These are phyloP conservation scores for Trypethelium eluteriae DNA, from an alignment of 495 filamentous ascomycete species.

Conservation along the genomic window DNA sequence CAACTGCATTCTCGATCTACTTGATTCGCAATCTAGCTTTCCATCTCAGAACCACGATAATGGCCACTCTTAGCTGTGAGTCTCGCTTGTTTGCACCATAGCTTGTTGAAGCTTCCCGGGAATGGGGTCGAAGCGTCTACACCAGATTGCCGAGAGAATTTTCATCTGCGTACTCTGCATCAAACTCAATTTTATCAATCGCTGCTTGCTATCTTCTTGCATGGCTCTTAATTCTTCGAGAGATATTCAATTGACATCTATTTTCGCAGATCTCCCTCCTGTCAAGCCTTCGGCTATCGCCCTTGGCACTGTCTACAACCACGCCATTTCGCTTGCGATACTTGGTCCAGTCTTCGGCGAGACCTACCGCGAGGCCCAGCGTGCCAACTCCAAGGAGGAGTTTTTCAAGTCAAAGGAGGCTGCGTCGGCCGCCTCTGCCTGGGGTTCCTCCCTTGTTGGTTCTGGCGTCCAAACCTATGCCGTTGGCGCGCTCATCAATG, in stretches of 20 bases:
- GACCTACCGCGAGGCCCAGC: slow-evolving; percentile 87
- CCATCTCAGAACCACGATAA: slow-evolving; percentile 23
- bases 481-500: slow-evolving; percentile 90
- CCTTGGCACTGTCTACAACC: slow-evolving; percentile 90
- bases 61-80: slow-evolving; percentile 61
- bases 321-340: slow-evolving; percentile 71
- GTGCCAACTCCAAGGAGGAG: slow-evolving; percentile 90
- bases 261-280: slow-evolving; percentile 67
- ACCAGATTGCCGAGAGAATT: not conserved
- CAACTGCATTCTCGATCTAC: not conserved
- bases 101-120: not conserved
- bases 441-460: slow-evolving; percentile 82
- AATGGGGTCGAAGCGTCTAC: not conserved
- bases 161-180: not conserved
- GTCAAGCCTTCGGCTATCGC: slow-evolving; percentile 98
- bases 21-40: not conserved
- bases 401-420: slow-evolving; percentile 91
- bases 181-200: not conserved
- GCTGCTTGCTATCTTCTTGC: not conserved
- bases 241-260: not conserved
- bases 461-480: slow-evolving; percentile 89
- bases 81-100: slow-evolving; percentile 22
- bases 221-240: not conserved
- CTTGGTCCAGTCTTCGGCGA: slow-evolving; percentile 87
- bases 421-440: slow-evolving; percentile 74